A percentile compares a stretch with the other conserved stretches of the same genome.
Evolutionary conservation across 352 stramenopile species (phyloP).

Genomic region (Pythium sp.): DNA sequence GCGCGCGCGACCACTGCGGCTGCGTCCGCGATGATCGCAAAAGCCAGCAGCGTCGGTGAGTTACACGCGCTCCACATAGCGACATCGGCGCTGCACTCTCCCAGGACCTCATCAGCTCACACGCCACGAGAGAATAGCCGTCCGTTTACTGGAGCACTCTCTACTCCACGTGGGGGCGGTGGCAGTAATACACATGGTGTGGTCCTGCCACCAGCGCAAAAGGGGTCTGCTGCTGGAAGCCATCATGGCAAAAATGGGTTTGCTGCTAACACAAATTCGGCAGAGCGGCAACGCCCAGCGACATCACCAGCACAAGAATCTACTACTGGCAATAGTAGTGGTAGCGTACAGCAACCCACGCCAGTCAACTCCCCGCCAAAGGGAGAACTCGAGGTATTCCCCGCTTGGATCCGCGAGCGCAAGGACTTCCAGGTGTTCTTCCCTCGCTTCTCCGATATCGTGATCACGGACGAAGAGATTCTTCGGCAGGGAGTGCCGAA

Average conservation of each 20-base stretch:
- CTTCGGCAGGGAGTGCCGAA: conserved; percentile 60
- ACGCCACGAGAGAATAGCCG: conserved; percentile 8
- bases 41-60: conserved; percentile 26
- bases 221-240: neutral
- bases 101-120: conserved; percentile 16
- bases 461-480: conserved; percentile 67
- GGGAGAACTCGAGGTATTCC: conserved; percentile 43
- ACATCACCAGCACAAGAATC: conserved; percentile 3
- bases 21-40: conserved; percentile 45
- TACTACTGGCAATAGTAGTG: neutral
- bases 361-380: neutral
- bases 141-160: conserved; percentile 1
- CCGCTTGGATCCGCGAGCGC: conserved; percentile 63
- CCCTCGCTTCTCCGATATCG: conserved; percentile 53
- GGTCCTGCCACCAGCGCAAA: neutral
- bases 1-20: conserved; percentile 43
- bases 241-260: neutral
- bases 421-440: conserved; percentile 81
- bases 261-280: neutral
- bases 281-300: conserved; percentile 8
- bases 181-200: neutral
- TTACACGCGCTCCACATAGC: conserved; percentile 32
- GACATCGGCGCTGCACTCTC: conserved; percentile 30
- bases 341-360: neutral
- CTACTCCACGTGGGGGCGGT: neutral